Evolutionary conservation across 2,329 filamentous ascomycete genomes (phyloP), one percentile per base, ranked within the genome.

Genomic region (Fusarium buxicola): DNA sequence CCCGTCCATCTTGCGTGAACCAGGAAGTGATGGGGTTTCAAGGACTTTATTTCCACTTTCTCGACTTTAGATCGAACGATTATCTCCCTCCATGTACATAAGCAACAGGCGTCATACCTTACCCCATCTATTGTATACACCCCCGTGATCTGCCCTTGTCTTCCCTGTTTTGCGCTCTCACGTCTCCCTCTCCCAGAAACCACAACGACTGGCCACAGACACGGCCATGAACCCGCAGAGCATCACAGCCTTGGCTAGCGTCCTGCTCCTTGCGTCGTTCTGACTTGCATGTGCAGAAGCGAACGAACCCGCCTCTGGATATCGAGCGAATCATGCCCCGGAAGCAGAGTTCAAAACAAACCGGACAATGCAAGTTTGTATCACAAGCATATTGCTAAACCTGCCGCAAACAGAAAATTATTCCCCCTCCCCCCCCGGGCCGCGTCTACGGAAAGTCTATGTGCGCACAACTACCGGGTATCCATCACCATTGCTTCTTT

Each of bases 281-380:
- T 69, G 48, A 60, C 63, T 55, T 69, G 66, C 66, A 69, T 69
- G 63, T 69, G 66, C 66, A 64, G 59, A 49, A 49, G 40, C 27
- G 30, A 56, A 30, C 58, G 56, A 58, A 40, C 16, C 54, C 30
- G 45, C 44, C 34, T 15, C 43, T 58, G 58, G 50, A 44, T 36
- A 55, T 63, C 41, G 52, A 60, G 62, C 62, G 62, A 65, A 66
- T 63, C 45, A 46, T 25, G 21, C 24, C 36, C 44, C 62, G 41
- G 18, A 66, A 63, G 21, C 54, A 44, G 39, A 32, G 44, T 32
- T 24, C 36, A 58, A 50, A 65, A 58, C 53, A 63, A 54, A 54
- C 41, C 31, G 57, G 35, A 27, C 36, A 32, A 15, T 27, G 31
- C 44, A 45, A 48, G 44, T 48, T 44, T 41, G 61, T 57, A 48